Evolutionary conservation across 2,329 filamentous ascomycete species (phyloP), one percentile per base, ranked within the genome.

Genomic region (Monosporascus sp.): DNA sequence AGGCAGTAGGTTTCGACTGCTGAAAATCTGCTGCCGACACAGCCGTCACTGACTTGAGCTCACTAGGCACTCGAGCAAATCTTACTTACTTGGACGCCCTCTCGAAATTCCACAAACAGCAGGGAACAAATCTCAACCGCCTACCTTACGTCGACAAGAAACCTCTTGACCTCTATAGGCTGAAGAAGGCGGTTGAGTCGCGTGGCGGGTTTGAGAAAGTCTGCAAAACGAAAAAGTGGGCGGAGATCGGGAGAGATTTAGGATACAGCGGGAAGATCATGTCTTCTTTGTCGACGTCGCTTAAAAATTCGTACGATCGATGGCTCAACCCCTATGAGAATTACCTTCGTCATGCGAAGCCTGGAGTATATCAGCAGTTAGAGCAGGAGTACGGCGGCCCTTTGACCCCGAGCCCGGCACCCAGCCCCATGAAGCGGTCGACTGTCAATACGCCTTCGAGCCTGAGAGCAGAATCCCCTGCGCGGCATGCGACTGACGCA

Each of bases 241-340:
- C 94, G 17, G 94, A 99, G 71, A 97, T 99, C 63, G 94, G 94
- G 36, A 86, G 94, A 65, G 94, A 97, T 69, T 76, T 99, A 48
- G 94, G 94, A 52, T 99, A 99, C 73, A 97, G 93, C 67, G 94
- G 94, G 68, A 99, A 99, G 76, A 99, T 99, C 59, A 99, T 99
- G 94, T 97, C 93, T 2, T 97, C 94, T 8, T 76, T 99, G 47
- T 99, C 94, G 6, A 99, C 94, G 0, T 97, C 94, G 5, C 81
- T 99, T 43, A 99, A 97, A 71, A 99, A 99, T 71, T 97, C 94
- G 0, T 99, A 95, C 64, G 91, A 96, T 69, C 87, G 93, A 73
- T 99, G 94, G 90, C 84, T 99, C 3, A 90, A 91, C 66, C 94
- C 94, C 0, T 99, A 97, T 64, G 94, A 99, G 71, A 91, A 97